Base-by-base conservation (phyloP, 2,329 filamentous ascomycete genomes). In the Cladosporium sp. region DNA sequence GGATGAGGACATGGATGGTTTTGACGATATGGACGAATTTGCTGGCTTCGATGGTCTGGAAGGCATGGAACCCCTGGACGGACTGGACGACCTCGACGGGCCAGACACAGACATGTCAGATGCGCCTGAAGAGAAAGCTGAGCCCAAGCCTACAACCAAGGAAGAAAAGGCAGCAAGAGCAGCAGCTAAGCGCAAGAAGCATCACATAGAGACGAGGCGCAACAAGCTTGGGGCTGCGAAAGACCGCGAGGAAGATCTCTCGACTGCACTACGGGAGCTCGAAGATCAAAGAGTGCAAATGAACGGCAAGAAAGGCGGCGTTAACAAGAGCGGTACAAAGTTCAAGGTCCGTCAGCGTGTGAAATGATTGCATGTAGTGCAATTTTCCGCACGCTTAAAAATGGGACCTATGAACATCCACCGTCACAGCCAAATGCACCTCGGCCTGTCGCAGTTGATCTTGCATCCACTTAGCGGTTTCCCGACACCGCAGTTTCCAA, bases 341-440 rank as follows among this genome's bases (percentile, higher is more conserved):
- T 85, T 81, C 74, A 85, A 84, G 72, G 71, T 81, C 42, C 71
- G 81, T 52, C 80, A 83, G 70, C 72, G 82, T 59, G 84, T 83
- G 72, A 73, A 74, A 61, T 83, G 60, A 66, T 28, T 7, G 22
- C 22, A 28, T 28, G 22, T 28, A 28, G 4, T 28, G 22, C 22
- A 7, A 28, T 5, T 28, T 5, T 28, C 7, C 22, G 22, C 22
- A 7, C 22, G 22, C 22, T 28, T 28, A 28, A 7, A 28, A 5
- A 5, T 28, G 5, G 22, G 22, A 7, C 22, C 22, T 28, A 28
- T 28, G 7, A 5, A 28, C 22, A 7, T 28, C 22, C 22, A 28
- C 22, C 22, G 22, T 28, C 22, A 28, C 22, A 22, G 22, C 22
- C 7, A 28, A 28, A 28, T 7, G 22, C 2, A 28, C 22, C 22